Conservation (phyloP, 1,284 basidiomycete genomes). For the Cryptococcus sp. region DNA sequence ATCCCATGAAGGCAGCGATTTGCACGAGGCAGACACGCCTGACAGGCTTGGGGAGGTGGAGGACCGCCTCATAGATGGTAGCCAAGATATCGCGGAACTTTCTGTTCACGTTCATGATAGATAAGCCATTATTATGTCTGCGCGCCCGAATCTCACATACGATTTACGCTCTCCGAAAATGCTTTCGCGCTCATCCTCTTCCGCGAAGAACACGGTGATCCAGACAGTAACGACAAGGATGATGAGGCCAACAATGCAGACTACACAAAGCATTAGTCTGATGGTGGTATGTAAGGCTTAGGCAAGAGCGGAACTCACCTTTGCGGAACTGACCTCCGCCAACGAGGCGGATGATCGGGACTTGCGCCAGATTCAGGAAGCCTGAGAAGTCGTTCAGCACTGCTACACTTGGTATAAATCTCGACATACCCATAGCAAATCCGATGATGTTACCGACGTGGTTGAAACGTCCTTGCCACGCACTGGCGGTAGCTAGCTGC, state of each 20-base stretch:
- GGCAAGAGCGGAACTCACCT: conserved; percentile 24
- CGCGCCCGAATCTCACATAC: conserved; percentile 20
- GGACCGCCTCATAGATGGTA: conserved; percentile 73
- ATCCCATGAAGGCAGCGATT: conserved; percentile 57
- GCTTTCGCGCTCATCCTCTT: conserved; percentile 67
- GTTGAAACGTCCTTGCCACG: conserved; percentile 96
- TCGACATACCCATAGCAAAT: conserved; percentile 73
- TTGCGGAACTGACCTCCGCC: conserved; percentile 95
- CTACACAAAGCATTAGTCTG: conserved; percentile 40
- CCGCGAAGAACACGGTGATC: conserved; percentile 79
- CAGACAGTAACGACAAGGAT: conserved; percentile 79
- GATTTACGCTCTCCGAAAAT: conserved; percentile 49
- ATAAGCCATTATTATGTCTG: conserved; percentile 10
- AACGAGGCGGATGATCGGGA: conserved; percentile 74
- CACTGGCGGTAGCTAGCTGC: conserved; percentile 88
- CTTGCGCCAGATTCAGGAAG: conserved; percentile 75
- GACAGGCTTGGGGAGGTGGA: conserved; percentile 76
- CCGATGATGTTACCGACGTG: conserved; percentile 94
- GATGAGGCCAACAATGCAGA: conserved; percentile 81
- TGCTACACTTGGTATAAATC: background rate
- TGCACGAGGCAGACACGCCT: conserved; percentile 82
- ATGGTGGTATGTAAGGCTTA: background rate
- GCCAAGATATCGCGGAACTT: conserved; percentile 63
- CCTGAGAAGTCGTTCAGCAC: conserved; percentile 56
- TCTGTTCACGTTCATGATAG: conserved; percentile 16